phyloP scores from a whole-genome alignment of 163 green algal genomes.

The Scenedesmus sp. region DNA sequence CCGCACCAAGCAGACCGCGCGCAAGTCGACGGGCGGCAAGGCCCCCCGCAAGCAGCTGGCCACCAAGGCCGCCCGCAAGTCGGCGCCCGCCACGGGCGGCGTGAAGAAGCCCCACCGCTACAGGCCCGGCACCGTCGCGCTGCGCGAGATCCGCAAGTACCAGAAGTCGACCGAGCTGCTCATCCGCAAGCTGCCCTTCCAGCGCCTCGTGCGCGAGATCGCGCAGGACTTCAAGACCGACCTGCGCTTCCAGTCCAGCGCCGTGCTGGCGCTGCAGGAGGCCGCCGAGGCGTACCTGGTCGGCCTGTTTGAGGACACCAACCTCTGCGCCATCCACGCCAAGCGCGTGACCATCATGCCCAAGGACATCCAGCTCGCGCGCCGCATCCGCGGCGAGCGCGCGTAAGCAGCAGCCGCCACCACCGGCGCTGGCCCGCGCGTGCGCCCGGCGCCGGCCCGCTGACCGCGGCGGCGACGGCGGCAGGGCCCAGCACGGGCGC shows the following conservation, averaged over 20 bases:
- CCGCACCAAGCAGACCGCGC: constrained; percentile 89
- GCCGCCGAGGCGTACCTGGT: constrained; percentile 81
- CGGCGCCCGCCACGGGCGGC: constrained; percentile 76
- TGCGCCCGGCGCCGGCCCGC: too few species aligned
- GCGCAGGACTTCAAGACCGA: constrained; percentile 97
- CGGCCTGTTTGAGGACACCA: constrained; percentile 73
- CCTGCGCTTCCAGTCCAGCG: constrained; percentile 83
- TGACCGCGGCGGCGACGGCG: too few species aligned
- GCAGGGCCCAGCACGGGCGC: too few species aligned
- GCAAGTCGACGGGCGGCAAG: constrained; percentile 91
- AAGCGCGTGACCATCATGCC: constrained; percentile 99
- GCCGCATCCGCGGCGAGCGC: constrained; percentile 91
- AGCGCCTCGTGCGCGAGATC: constrained; percentile 95
- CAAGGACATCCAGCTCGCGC: constrained; percentile 97
- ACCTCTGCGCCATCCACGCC: constrained; percentile 94
- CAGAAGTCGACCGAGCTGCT: constrained; percentile 97
- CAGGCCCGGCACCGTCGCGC: constrained; percentile 86
- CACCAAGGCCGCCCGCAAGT: constrained; percentile 88
- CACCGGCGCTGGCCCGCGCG: too few species aligned
- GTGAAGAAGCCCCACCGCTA: constrained; percentile 94
- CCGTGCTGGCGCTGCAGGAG: constrained; percentile 88
- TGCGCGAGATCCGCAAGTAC: constrained; percentile 96
- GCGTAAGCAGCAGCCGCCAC: not conserved
- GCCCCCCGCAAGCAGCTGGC: constrained; percentile 92
- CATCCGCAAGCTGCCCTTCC: constrained; percentile 98